Conservation (phyloP, 495 filamentous ascomycete species). For the Podospora didyma region DNA sequence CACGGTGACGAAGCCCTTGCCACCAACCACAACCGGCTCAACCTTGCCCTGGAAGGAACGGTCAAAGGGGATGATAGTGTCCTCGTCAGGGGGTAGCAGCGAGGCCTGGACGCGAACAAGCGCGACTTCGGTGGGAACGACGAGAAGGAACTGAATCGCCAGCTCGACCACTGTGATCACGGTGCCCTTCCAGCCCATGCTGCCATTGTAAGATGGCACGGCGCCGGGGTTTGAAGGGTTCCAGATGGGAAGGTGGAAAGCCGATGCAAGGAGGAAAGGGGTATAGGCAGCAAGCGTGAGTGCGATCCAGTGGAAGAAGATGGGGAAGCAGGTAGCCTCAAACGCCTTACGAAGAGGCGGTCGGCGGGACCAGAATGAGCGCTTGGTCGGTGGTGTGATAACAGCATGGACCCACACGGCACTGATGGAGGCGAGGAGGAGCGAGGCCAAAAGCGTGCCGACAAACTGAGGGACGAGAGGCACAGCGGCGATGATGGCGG, state of each 20-base stretch:
- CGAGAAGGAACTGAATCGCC: constrained; percentile 27
- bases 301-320: constrained; percentile 32
- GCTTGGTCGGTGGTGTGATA: constrained; percentile 35
- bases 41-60: constrained; percentile 46
- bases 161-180: constrained; percentile 25
- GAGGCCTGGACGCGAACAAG: constrained; percentile 48
- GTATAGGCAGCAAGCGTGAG: constrained; percentile 18
- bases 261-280: constrained; percentile 22
- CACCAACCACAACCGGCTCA: constrained; percentile 59
- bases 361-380: constrained; percentile 40
- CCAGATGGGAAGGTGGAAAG: constrained; percentile 26
- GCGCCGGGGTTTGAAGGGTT: constrained; percentile 12
- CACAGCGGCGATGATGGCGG: constrained; percentile 17
- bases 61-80: constrained; percentile 49
- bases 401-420: constrained; percentile 44
- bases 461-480: constrained; percentile 12
- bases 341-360: constrained; percentile 40
- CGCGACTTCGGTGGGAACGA: constrained; percentile 39
- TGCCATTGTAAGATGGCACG: constrained; percentile 11
- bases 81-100: constrained; percentile 45
- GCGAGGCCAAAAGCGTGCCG: constrained; percentile 12
- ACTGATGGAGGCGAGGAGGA: constrained; percentile 27
- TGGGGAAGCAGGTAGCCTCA: constrained; percentile 38
- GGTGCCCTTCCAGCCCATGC: constrained; percentile 30
- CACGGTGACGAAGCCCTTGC: constrained; percentile 63